These are phyloP conservation scores for Torulaspora delbrueckii DNA, from an alignment of 805 yeast species.

Conservation along the genomic window DNA sequence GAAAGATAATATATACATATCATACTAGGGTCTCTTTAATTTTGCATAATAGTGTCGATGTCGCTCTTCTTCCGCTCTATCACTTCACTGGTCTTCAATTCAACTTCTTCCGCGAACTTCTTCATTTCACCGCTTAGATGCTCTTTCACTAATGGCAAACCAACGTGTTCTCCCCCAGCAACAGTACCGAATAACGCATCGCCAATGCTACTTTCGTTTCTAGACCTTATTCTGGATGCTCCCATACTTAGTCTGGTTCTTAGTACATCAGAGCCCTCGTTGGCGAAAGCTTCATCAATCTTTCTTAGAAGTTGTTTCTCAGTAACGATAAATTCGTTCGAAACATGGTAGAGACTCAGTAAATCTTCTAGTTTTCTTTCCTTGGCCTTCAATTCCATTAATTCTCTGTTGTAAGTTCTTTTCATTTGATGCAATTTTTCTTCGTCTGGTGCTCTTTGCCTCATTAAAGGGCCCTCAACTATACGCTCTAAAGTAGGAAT, in stretches of 20 bases:
- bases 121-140: constrained; percentile 33
- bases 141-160: constrained; percentile 36
- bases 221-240: constrained; percentile 18
- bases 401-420: constrained; percentile 61
- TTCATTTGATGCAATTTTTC: constrained; percentile 50
- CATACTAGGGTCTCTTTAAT: constrained; percentile 4
- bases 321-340: constrained; percentile 64
- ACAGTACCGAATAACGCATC: constrained; percentile 39
- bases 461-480: constrained; percentile 64
- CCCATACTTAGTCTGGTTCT: constrained; percentile 20
- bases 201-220: constrained; percentile 25
- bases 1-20: constrained; percentile 2
- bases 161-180: constrained; percentile 30
- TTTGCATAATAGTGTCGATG: constrained; percentile 16
- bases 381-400: constrained; percentile 47
- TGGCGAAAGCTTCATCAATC: constrained; percentile 26
- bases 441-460: constrained; percentile 70
- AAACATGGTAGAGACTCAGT: constrained; percentile 66
- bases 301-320: constrained; percentile 52
- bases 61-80: constrained; percentile 13
- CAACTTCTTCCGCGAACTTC: constrained; percentile 28
- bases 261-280: constrained; percentile 22
- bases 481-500: constrained; percentile 73
- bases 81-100: constrained; percentile 14
- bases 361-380: constrained; percentile 52